Evolutionary conservation across 768 basidiomycete species (phyloP).

Genomic region (Mycena leptocephala): DNA sequence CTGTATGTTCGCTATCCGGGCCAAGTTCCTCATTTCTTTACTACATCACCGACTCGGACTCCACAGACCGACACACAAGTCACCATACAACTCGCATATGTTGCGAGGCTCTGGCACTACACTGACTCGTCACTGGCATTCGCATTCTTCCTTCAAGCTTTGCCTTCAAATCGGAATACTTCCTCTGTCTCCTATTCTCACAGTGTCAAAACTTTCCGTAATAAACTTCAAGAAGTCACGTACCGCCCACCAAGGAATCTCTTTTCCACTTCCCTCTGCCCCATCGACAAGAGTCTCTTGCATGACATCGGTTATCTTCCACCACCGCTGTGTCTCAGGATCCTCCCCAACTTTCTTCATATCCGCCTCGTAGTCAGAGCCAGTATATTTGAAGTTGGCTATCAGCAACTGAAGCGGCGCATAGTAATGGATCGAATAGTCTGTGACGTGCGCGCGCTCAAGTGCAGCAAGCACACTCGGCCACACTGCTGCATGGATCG

Average conservation of each 20-base stretch:
- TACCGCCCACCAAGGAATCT: constrained; percentile 82
- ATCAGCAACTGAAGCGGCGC: constrained; percentile 77
- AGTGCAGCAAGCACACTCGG: constrained; percentile 78
- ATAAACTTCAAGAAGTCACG: constrained; percentile 33
- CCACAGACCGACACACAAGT: no score
- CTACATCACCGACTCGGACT: no score
- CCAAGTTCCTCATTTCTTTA: no score
- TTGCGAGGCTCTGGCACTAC: no score
- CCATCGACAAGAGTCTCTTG: constrained; percentile 83
- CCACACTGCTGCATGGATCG: constrained; percentile 78
- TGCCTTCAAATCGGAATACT: constrained; percentile 80
- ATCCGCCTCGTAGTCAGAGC: constrained; percentile 74
- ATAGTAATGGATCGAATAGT: constrained; percentile 86
- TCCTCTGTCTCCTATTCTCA: constrained; percentile 67
- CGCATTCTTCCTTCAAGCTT: constrained; percentile 25
- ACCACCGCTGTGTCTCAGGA: constrained; percentile 83
- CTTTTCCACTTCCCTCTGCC: constrained; percentile 78
- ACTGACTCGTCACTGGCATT: no score
- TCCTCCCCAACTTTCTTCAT: constrained; percentile 78
- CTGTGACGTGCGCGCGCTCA: constrained; percentile 73
- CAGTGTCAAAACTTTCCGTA: neutral
- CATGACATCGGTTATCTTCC: constrained; percentile 84
- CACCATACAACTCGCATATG: no score
- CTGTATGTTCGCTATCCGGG: no score
- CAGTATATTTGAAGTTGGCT: constrained; percentile 86